These are phyloP conservation scores for Penicillium palitans DNA, from an alignment of 2,329 filamentous ascomycete genomes.

Conservation along the genomic window DNA sequence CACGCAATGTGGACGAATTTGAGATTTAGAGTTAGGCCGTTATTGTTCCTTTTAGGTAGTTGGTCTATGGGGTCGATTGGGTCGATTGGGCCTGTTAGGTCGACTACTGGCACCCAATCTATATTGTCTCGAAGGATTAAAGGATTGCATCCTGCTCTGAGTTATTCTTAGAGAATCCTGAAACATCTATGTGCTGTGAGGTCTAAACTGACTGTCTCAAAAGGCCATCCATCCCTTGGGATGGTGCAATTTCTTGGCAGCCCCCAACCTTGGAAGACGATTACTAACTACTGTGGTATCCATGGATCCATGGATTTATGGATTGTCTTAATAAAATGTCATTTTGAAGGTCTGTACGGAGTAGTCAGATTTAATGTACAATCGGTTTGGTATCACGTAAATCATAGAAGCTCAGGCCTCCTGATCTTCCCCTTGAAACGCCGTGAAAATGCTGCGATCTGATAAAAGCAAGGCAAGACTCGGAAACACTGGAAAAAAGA, in stretches of 20 bases:
- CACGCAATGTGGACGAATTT: slow-evolving; percentile 20
- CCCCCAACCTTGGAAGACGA: too few species aligned
- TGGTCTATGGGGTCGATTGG: background rate
- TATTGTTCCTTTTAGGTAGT: background rate
- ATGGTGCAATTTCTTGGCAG: slow-evolving; percentile 8
- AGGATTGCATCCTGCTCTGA: background rate
- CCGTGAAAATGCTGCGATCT: slow-evolving; percentile 20
- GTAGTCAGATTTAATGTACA: slow-evolving; percentile 13
- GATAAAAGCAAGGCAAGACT: slow-evolving; percentile 9
- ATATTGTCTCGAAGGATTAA: background rate
- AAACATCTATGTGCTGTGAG: background rate
- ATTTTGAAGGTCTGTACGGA: background rate
- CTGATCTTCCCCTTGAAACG: slow-evolving; percentile 18
- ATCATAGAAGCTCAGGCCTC: slow-evolving; percentile 13
- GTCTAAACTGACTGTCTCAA: background rate
- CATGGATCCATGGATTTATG: too few species aligned
- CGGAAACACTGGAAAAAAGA: background rate
- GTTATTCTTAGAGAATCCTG: background rate
- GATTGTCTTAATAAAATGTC: background rate
- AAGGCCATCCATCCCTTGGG: too few species aligned
- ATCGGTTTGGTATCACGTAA: slow-evolving; percentile 22
- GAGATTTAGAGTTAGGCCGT: background rate
- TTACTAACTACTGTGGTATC: too few species aligned
- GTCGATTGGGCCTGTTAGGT: background rate
- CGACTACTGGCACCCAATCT: background rate